Percentiles rank a stretch among this genome's conserved stretches.
These are phyloP conservation scores for Thymus mandschuricus DNA, from an alignment of 257 asterid species.

Conservation along the genomic window DNA sequence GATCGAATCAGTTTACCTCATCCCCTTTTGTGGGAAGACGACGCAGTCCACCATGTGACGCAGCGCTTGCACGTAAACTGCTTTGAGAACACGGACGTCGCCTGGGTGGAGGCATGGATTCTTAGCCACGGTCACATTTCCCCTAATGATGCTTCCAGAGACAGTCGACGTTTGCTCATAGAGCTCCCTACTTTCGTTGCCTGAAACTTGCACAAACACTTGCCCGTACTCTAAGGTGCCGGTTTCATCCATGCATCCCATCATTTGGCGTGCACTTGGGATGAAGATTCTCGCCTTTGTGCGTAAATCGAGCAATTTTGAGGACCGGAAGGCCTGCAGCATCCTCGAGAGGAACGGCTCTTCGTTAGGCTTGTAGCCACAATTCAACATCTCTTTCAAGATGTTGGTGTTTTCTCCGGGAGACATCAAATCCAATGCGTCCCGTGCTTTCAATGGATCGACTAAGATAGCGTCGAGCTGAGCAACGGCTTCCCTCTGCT, in stretches of 20 bases:
- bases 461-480: slow-evolving; percentile 68
- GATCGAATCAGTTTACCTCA: slow-evolving; percentile 47
- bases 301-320: slow-evolving; percentile 74
- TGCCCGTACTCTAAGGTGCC: slow-evolving; percentile 76
- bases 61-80: slow-evolving; percentile 59
- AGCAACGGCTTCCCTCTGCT: slow-evolving; percentile 71
- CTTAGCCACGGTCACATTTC: slow-evolving; percentile 78
- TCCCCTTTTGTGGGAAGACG: slow-evolving; percentile 79
- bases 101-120: slow-evolving; percentile 98
- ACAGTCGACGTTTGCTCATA: slow-evolving; percentile 35
- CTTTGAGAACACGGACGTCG: slow-evolving; percentile 76
- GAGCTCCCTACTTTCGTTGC: slow-evolving; percentile 42
- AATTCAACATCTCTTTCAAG: slow-evolving; percentile 79
- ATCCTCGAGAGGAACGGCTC: slow-evolving; percentile 93
- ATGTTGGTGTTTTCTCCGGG: slow-evolving; percentile 80
- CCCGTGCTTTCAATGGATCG: slow-evolving; percentile 70
- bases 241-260: slow-evolving; percentile 95
- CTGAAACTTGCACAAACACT: slow-evolving; percentile 75
- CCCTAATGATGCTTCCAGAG: slow-evolving; percentile 33
- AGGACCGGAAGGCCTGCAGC: slow-evolving; percentile 73
- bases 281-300: slow-evolving; percentile 65
- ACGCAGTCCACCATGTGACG: slow-evolving; percentile 93
- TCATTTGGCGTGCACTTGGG: slow-evolving; percentile 73
- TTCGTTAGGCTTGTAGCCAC: slow-evolving; percentile 79
- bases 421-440: slow-evolving; percentile 81